Evolutionary conservation across 2,329 filamentous ascomycete species (phyloP).

Genomic region (Alternaria triticina): DNA sequence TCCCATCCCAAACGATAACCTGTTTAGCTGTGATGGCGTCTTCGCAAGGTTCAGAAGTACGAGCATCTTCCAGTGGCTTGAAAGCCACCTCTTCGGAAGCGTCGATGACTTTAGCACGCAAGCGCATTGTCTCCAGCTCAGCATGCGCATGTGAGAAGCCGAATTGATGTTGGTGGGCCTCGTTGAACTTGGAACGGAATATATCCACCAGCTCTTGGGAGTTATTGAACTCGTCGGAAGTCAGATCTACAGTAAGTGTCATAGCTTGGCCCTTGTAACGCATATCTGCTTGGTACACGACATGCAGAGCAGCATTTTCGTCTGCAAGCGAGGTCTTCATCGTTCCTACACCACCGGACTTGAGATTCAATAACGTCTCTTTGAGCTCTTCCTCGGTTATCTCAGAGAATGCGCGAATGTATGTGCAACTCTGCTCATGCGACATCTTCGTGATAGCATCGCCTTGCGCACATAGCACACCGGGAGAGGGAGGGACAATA

Average conservation of each 20-base stretch:
- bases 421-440: conserved; percentile 55
- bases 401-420: conserved; percentile 51
- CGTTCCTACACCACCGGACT: conserved; percentile 46
- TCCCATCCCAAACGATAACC: conserved; percentile 51
- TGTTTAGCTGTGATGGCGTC: conserved; percentile 50
- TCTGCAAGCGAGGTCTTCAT: conserved; percentile 49
- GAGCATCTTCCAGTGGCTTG: conserved; percentile 38
- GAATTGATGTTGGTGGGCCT: conserved; percentile 55
- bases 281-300: conserved; percentile 54
- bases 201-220: conserved; percentile 37
- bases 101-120: conserved; percentile 55
- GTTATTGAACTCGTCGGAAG: conserved; percentile 43
- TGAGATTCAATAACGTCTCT: conserved; percentile 44
- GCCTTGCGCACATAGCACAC: conserved; percentile 58
- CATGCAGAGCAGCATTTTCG: conserved; percentile 37
- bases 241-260: conserved; percentile 45
- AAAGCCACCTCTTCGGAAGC: conserved; percentile 52
- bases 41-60: conserved; percentile 37
- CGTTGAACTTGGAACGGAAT: conserved; percentile 51
- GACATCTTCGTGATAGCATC: conserved; percentile 59
- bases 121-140: conserved; percentile 57
- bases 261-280: conserved; percentile 57
- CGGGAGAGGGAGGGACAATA: conserved; percentile 60
- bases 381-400: conserved; percentile 46
- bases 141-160: conserved; percentile 52